Evolutionary conservation across 805 yeast species (phyloP), one percentile per base, ranked within the genome.

Genomic region (Blastobotrys americana): DNA sequence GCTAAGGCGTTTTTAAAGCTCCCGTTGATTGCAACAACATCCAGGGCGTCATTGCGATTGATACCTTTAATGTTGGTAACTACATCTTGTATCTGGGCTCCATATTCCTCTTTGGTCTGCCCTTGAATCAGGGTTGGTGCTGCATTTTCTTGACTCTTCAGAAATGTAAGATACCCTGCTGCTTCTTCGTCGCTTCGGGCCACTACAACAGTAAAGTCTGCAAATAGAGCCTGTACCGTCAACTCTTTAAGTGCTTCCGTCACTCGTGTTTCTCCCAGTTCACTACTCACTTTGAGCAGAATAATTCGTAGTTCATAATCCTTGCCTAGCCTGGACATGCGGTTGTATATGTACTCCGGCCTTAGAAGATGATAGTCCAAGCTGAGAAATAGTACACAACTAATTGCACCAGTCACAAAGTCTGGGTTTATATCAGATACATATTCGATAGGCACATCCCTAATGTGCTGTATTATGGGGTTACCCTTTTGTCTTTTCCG

Each of bases 291-390:
- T n/a, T 60, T 56, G 10, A 68, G 60, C 9, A 68, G 57, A 27
- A 68, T 49, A 4, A 67, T 47, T 27, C 54, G 42, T 34, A 51
- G 44, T 10, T 53, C 55, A 34, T 44, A 51, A 34, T 53, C 60
- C 21, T 51, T 48, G 13, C 68, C 68, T 15, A 69, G 53, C 40
- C 54, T 51, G 18, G 51, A 49, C 19, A 69, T 61, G 13, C 73
- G 60, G 16, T 53, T 50, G 54, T 57, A 61, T 16, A 69, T 65
- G 46, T 69, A 68, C 46, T 68, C 72, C 3, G 72, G 72, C 37
- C 63, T 68, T 22, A 69, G 51, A 10, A 60, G 47, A 47, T 64
- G 65, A 42, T 64, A 64, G 34, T 60, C 46, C 42, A 64, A 46
- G 27, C 59, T 58, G 43, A 68, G 55, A 44, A 60, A 69, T 31